Evolutionary conservation across 306 rosid species (phyloP).

Genomic region (Benincasa hispida): DNA sequence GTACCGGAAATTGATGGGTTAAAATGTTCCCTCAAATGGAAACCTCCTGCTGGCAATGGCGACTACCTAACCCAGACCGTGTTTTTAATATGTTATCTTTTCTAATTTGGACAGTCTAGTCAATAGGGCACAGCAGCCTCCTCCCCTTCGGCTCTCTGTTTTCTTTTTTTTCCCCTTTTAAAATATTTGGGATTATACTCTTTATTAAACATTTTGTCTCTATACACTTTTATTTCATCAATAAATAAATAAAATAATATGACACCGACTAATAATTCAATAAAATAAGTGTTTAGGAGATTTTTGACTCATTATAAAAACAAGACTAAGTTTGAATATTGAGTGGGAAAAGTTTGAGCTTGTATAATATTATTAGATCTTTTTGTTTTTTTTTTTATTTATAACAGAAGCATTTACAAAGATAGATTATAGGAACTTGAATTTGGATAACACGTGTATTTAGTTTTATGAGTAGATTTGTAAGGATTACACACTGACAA

Average conservation of each 20-base stretch:
- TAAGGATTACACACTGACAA: too few relatives aligned
- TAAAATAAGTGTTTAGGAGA: not conserved
- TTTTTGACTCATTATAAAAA: not conserved
- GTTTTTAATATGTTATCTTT: conserved; percentile 4
- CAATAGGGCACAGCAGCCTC: not conserved
- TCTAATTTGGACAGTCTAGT: not conserved
- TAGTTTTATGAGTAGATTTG: not conserved
- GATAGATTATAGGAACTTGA: not conserved
- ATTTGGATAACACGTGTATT: not conserved
- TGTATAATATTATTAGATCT: not conserved
- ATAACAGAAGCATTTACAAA: not conserved
- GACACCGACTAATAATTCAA: not conserved
- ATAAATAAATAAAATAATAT: not conserved
- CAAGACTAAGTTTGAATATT: not conserved
- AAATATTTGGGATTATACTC: not conserved
- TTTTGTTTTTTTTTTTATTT: too few relatives aligned
- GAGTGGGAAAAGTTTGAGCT: not conserved
- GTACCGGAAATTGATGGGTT: not conserved
- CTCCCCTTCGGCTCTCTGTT: not conserved
- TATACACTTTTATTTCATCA: not conserved
- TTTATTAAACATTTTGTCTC: not conserved
- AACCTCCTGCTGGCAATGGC: conserved; percentile 43
- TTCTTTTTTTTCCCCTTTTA: not conserved
- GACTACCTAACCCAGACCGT: conserved; percentile 14
- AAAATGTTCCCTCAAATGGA: conserved; percentile 33